Conservation (phyloP, 192 early-diverging fungal species). For the Umbelopsis ramanniana region DNA sequence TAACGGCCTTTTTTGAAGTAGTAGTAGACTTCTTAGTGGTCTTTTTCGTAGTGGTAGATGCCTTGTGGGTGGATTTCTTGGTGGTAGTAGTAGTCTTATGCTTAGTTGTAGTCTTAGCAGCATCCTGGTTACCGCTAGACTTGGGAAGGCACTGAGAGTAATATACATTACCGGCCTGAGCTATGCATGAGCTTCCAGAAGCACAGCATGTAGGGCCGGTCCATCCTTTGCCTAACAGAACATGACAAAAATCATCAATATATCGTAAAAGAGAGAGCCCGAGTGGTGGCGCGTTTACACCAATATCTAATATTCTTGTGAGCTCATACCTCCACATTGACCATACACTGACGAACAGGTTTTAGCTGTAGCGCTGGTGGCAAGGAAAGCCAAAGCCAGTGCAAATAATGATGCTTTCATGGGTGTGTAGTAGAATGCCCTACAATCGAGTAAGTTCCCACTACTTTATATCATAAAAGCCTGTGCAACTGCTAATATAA, state of each 20-base stretch:
- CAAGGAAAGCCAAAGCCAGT: not conserved
- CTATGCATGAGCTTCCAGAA: slow-evolving; percentile 25
- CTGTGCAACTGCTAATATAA: not conserved
- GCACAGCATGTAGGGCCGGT: slow-evolving; percentile 28
- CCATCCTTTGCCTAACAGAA: not conserved
- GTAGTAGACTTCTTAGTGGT: slow-evolving; percentile 2
- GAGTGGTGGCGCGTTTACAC: not conserved
- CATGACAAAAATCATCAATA: too few relatives aligned
- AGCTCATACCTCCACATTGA: slow-evolving; percentile 27
- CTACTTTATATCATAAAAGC: not conserved
- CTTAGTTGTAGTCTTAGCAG: slow-evolving; percentile 16
- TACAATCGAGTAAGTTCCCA: not conserved
- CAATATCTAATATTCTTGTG: not conserved
- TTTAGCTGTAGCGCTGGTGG: not conserved
- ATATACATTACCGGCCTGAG: slow-evolving; percentile 9
- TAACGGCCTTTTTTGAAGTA: not conserved
- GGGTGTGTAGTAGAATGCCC: not conserved
- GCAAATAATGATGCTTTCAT: not conserved
- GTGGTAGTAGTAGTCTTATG: slow-evolving; percentile 1
- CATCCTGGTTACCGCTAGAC: not conserved
- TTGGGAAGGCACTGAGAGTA: slow-evolving; percentile 27
- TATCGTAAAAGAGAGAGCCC: too few relatives aligned
- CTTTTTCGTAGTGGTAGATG: not conserved
- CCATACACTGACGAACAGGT: slow-evolving; percentile 19
- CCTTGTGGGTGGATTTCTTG: not conserved